Percentiles rank a stretch among this genome's conserved stretches.
Evolutionary conservation across 1,284 basidiomycete species (phyloP).

Genomic region (Heterobasidion occidentale): DNA sequence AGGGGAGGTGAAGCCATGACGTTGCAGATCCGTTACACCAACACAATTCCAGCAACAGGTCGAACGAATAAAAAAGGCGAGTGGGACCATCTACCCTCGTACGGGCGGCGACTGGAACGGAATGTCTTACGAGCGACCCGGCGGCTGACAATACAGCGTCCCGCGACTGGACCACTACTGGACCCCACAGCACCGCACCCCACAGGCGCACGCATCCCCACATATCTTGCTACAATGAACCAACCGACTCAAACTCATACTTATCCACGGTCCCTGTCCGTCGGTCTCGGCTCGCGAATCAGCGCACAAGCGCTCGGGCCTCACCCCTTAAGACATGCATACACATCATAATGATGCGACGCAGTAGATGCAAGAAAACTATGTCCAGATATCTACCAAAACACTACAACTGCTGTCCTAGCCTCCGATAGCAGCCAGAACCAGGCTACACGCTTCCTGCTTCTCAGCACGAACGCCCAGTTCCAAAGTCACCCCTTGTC

Average conservation of each 20-base stretch:
- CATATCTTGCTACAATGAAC: no score
- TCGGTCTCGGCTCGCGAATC: neutral
- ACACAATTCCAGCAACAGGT: neutral
- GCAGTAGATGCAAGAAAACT: neutral
- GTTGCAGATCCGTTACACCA: neutral
- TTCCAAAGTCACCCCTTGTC: conserved; percentile 93
- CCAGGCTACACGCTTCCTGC: conserved; percentile 78
- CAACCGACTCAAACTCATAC: neutral
- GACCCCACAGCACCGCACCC: neutral
- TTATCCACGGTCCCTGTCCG: neutral
- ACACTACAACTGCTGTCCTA: conserved; percentile 20
- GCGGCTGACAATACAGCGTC: neutral
- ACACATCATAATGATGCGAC: neutral
- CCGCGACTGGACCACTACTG: conserved; percentile 5
- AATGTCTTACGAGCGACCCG: neutral
- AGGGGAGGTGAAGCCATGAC: conserved; percentile 39
- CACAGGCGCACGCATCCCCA: neutral
- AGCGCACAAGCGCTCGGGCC: neutral
- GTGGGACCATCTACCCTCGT: conserved; percentile 9
- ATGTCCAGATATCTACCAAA: neutral
- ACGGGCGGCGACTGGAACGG: neutral
- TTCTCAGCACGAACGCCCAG: conserved; percentile 89
- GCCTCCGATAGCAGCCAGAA: conserved; percentile 86
- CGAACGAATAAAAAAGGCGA: conserved; percentile 1
- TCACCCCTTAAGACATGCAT: neutral